phyloP scores from a whole-genome alignment of 164 flowering plant species.

The Aristolochia contorta region DNA sequence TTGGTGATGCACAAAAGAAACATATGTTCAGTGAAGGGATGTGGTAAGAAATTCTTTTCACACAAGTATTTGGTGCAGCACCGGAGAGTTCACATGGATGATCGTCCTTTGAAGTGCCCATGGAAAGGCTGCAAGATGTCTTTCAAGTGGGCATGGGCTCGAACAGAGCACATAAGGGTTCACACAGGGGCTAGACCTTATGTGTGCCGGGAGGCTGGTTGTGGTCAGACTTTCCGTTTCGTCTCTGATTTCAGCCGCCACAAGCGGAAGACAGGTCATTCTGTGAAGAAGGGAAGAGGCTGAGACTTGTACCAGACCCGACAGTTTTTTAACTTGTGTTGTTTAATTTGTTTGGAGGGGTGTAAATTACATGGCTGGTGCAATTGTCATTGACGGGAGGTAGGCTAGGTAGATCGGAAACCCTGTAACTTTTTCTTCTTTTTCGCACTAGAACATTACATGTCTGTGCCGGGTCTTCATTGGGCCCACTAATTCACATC shows the following conservation, averaged over 20 bases:
- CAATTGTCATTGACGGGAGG: conserved; percentile 10
- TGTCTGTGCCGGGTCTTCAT: conserved; percentile 16
- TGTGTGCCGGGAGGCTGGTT: conserved; percentile 65
- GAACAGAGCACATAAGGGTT: conserved; percentile 95
- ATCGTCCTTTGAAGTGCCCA: conserved; percentile 90
- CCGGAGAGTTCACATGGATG: conserved; percentile 81
- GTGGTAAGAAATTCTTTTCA: conserved; percentile 94
- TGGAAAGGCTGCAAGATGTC: conserved; percentile 99
- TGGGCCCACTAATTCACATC: conserved; percentile 13
- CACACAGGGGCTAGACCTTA: conserved; percentile 98
- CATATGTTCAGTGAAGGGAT: conserved; percentile 79
- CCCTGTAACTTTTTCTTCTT: conserved; percentile 4
- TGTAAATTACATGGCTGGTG: conserved; percentile 14
- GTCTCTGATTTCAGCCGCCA: conserved; percentile 99
- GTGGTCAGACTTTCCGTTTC: conserved; percentile 94
- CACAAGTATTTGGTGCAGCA: conserved; percentile 97
- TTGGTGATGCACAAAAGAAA: conserved; percentile 65
- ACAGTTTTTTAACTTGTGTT: neutral
- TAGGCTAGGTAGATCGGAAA: conserved; percentile 7
- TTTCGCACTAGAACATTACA: neutral
- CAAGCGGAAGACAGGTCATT: conserved; percentile 96
- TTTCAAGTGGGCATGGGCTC: conserved; percentile 99
- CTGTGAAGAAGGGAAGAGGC: conserved; percentile 16
- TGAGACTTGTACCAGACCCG: neutral
- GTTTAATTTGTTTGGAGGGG: conserved; percentile 1